phyloP scores from a whole-genome alignment of 208 protist species.

The Crithidia sp. region DNA sequence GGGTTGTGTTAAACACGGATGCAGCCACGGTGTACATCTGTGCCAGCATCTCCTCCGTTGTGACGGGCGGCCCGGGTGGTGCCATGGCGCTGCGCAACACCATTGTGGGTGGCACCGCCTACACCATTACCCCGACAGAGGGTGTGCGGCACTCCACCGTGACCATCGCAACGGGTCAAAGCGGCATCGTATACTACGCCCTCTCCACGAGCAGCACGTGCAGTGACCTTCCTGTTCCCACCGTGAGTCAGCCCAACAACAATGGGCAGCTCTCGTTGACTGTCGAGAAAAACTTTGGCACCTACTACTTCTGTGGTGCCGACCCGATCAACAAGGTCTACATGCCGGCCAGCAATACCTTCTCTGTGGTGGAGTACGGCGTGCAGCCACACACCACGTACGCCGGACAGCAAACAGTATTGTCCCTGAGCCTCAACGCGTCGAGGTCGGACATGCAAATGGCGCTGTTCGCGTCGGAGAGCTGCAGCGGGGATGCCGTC shows the following conservation, averaged over 20 bases:
- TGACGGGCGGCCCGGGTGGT: conserved; percentile 5
- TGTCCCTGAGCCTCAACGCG: conserved; percentile 57
- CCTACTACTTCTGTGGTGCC: conserved; percentile 67
- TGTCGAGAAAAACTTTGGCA: conserved; percentile 46
- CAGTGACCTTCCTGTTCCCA: conserved; percentile 44
- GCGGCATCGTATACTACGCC: too few species aligned
- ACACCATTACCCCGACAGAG: conserved; percentile 30
- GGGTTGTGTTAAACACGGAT: conserved; percentile 21
- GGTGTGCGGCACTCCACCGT: conserved; percentile 57
- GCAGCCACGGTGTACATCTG: conserved; percentile 37
- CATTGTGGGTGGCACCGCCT: conserved; percentile 29
- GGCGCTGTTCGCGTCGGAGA: conserved; percentile 39
- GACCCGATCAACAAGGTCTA: conserved; percentile 19
- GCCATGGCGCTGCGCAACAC: conserved; percentile 26
- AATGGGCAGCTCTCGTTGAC: too few species aligned
- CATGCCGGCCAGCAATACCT: conserved; percentile 40
- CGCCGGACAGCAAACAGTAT: conserved; percentile 36
- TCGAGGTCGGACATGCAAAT: conserved; percentile 21
- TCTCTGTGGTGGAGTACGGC: conserved; percentile 65
- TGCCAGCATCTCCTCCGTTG: conserved; percentile 37
- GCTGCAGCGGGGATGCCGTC: conserved; percentile 14
- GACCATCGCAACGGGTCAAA: background rate
- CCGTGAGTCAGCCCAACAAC: too few species aligned
- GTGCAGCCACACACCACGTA: conserved; percentile 72
- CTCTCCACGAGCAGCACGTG: conserved; percentile 3